Conservation (phyloP, 2,329 filamentous ascomycete species). For the Ophiocordyceps camponoti-rufipedis region DNA sequence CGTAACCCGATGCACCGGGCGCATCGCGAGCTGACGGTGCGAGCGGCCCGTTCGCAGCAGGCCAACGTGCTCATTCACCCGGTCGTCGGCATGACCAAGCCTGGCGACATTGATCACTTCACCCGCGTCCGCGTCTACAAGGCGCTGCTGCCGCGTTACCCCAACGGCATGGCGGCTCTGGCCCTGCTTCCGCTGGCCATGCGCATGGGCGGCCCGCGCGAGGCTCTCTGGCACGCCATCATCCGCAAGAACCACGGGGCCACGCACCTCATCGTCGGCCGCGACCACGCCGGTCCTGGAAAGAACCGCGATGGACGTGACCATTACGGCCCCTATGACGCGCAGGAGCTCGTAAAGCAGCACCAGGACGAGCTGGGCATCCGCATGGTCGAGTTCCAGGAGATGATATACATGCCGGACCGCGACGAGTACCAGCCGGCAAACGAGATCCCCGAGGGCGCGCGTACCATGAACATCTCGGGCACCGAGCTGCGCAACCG, state of each 20-base stretch:
- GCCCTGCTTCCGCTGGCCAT: conserved; percentile 91
- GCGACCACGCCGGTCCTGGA: conserved; percentile 93
- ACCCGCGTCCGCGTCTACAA: conserved; percentile 98
- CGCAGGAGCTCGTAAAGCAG: conserved; percentile 89
- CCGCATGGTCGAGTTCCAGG: conserved; percentile 97
- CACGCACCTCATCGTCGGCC: conserved; percentile 97
- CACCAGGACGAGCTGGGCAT: conserved; percentile 94
- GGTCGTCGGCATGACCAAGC: conserved; percentile 95
- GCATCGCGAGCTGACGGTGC: conserved; percentile 93
- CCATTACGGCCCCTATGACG: conserved; percentile 96
- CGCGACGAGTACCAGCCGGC: conserved; percentile 89
- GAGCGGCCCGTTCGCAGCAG: conserved; percentile 85
- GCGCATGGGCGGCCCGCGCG: conserved; percentile 96
- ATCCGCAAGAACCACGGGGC: conserved; percentile 99
- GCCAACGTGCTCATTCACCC: conserved; percentile 99
- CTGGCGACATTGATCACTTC: conserved; percentile 98
- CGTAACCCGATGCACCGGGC: conserved; percentile 98
- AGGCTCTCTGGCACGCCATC: conserved; percentile 99
- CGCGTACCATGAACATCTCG: conserved; percentile 76
- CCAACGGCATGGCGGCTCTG: conserved; percentile 96
- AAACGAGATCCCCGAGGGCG: conserved; percentile 70
- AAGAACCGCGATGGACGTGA: conserved; percentile 96
- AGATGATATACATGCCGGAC: conserved; percentile 98
- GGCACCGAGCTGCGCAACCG: conserved; percentile 83
- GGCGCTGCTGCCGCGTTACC: conserved; percentile 87